Conservation (phyloP, 768 basidiomycete genomes). For the Rhodocollybia butyracea region DNA sequence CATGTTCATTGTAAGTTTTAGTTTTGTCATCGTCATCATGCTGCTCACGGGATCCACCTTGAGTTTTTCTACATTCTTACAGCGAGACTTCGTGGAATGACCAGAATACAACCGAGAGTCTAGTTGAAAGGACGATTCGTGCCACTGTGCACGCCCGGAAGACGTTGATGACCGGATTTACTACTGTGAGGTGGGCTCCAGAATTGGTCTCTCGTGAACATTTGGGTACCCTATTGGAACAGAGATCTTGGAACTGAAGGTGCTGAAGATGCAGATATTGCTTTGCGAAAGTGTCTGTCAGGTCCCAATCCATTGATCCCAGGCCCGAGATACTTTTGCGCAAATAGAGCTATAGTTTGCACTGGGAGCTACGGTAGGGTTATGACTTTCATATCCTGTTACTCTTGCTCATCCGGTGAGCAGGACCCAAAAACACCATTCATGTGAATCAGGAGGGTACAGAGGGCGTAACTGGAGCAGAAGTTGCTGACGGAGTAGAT, state of each 20-base stretch:
- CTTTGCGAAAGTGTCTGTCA: constrained; percentile 53
- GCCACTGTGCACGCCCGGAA: constrained; percentile 56
- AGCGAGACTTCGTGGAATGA: constrained; percentile 59
- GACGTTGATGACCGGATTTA: constrained; percentile 62
- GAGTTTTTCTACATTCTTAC: constrained; percentile 63
- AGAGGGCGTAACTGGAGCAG: constrained; percentile 55
- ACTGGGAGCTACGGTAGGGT: constrained; percentile 57
- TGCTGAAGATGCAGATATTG: constrained; percentile 58
- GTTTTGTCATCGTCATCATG: background rate
- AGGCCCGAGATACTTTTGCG: constrained; percentile 63
- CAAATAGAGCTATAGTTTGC: constrained; percentile 54
- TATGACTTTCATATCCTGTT: constrained; percentile 5
- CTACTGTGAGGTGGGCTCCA: constrained; percentile 49
- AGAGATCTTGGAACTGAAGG: constrained; percentile 72
- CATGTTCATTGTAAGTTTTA: constrained; percentile 50
- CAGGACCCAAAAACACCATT: constrained; percentile 53
- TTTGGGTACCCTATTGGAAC: constrained; percentile 3
- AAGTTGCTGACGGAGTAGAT: constrained; percentile 54
- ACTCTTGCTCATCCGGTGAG: constrained; percentile 2
- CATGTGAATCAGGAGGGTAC: constrained; percentile 46
- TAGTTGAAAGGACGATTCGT: constrained; percentile 57
- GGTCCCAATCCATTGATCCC: constrained; percentile 44
- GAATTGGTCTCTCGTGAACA: background rate
- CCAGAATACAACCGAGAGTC: constrained; percentile 54
- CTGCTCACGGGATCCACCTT: background rate